Percentiles rank a stretch among this genome's conserved stretches.
phyloP scores from a whole-genome alignment of 352 stramenopile species.

The Phytophthora vignae region DNA sequence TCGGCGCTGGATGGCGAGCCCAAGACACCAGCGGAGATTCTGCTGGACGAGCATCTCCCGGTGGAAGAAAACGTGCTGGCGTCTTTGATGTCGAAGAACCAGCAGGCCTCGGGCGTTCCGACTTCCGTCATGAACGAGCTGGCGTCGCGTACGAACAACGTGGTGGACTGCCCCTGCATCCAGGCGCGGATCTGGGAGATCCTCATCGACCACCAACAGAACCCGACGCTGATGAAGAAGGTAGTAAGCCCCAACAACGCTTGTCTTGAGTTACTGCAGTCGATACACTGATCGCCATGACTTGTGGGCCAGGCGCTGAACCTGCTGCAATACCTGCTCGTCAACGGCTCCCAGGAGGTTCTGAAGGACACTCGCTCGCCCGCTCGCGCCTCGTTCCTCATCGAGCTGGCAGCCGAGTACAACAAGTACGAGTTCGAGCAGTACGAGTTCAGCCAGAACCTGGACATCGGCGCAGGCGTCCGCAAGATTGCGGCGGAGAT shows the following conservation, averaged over 20 bases:
- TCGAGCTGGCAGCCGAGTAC: constrained; percentile 60
- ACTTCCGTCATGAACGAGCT: constrained; percentile 69
- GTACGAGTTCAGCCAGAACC: constrained; percentile 76
- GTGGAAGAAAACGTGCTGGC: constrained; percentile 58
- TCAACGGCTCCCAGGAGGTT: constrained; percentile 79
- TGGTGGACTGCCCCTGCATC: constrained; percentile 82
- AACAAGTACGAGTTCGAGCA: constrained; percentile 80
- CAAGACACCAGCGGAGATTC: constrained; percentile 66
- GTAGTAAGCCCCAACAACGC: not conserved
- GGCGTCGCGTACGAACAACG: constrained; percentile 69
- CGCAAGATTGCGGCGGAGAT: constrained; percentile 71
- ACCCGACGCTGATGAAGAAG: constrained; percentile 72
- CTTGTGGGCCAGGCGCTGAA: constrained; percentile 41
- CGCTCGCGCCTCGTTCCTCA: constrained; percentile 55
- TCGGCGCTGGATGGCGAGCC: constrained; percentile 58
- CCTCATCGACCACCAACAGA: constrained; percentile 62
- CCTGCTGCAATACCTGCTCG: constrained; percentile 66
- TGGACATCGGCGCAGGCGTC: constrained; percentile 71
- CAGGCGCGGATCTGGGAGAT: constrained; percentile 77
- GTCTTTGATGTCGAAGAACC: constrained; percentile 51
- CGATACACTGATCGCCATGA: not conserved
- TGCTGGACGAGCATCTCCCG: constrained; percentile 69
- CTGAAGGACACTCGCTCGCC: constrained; percentile 62
- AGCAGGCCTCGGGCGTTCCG: constrained; percentile 47
- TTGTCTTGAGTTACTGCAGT: not conserved